Evolutionary conservation across 257 asterid species (phyloP).

Genomic region (Solanum bulbocastanum): DNA sequence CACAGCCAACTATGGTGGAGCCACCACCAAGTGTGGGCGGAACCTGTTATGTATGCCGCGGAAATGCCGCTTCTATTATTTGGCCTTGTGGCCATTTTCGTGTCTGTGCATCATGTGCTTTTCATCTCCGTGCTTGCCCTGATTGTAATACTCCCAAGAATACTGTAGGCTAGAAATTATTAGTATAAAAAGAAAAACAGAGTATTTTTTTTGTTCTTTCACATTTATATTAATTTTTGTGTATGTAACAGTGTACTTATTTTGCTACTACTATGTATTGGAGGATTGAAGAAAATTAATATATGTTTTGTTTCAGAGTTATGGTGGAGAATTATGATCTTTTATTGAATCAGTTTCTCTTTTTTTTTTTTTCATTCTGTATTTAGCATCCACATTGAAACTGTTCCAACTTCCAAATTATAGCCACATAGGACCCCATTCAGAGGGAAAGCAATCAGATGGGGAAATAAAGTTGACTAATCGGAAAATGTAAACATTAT

Average conservation of each 20-base stretch:
- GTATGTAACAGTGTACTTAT: neutral
- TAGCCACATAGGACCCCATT: too few species aligned
- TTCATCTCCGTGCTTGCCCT: slow-evolving; percentile 19
- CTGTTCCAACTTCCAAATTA: neutral
- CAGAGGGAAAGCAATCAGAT: neutral
- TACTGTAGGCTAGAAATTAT: neutral
- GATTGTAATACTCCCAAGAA: slow-evolving; percentile 13
- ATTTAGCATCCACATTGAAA: neutral
- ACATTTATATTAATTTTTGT: neutral
- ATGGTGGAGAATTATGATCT: neutral
- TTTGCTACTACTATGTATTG: neutral
- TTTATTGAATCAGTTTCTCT: neutral
- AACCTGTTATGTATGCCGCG: slow-evolving; percentile 22
- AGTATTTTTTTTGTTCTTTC: neutral
- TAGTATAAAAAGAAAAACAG: neutral
- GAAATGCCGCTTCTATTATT: slow-evolving; percentile 29
- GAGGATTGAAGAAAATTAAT: neutral
- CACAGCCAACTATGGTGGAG: neutral
- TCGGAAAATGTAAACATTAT: neutral
- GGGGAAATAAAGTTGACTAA: neutral
- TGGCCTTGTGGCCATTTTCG: slow-evolving; percentile 55
- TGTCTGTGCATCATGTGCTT: slow-evolving; percentile 25
- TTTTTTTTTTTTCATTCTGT: too few species aligned
- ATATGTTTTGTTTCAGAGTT: neutral
- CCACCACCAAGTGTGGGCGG: slow-evolving; percentile 5